A percentile compares a stretch with the other conserved stretches of the same genome.
Conservation (phyloP, 257 asterid species). For the Ocimum tenuiflorum region DNA sequence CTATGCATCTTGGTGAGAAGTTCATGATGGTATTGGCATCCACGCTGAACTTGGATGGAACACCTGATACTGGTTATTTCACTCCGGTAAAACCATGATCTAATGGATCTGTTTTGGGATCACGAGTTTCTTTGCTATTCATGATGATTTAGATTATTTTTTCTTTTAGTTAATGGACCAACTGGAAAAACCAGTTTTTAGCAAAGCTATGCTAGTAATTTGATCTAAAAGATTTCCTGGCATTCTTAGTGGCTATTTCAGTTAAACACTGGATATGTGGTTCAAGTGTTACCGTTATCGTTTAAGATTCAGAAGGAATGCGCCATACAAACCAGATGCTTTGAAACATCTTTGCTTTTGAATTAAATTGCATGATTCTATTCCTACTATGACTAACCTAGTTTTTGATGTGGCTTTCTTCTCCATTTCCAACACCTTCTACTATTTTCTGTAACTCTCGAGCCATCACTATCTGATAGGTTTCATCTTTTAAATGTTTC, state of each 20-base stretch:
- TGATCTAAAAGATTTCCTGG: not conserved
- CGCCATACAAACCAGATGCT: not conserved
- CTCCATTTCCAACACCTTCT: not conserved
- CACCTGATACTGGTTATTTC: conserved; percentile 79
- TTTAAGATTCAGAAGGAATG: too few species aligned
- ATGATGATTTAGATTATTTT: too few species aligned
- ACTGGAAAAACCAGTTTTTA: too few species aligned
- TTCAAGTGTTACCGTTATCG: too few species aligned
- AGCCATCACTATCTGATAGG: too few species aligned
- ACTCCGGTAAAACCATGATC: conserved; percentile 44
- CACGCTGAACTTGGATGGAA: conserved; percentile 91
- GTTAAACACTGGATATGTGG: not conserved
- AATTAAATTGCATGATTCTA: not conserved
- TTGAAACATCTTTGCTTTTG: not conserved
- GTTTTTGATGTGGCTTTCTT: not conserved
- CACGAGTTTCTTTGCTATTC: too few species aligned
- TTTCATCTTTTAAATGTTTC: too few species aligned
- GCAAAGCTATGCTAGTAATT: not conserved
- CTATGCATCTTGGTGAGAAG: conserved; percentile 64
- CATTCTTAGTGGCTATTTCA: not conserved
- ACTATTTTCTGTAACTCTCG: not conserved
- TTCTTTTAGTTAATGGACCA: too few species aligned
- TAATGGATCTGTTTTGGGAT: not conserved
- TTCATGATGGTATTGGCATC: conserved; percentile 86
- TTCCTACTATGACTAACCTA: not conserved